Conservation (phyloP, 805 yeast species). For the Dipodascus geniculatus region DNA sequence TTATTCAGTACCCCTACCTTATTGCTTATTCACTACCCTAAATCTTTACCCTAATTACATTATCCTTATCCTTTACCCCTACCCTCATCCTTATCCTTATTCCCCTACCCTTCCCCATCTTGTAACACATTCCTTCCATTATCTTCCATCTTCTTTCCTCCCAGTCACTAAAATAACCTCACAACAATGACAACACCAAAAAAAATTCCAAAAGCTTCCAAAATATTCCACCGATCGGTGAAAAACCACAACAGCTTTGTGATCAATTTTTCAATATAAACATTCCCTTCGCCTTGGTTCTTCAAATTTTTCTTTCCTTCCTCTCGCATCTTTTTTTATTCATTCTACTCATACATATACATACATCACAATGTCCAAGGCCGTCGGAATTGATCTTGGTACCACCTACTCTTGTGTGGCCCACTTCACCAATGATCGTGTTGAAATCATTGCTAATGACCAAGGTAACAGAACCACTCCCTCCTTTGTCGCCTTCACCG, state of each 20-base stretch:
- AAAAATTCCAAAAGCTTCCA: not conserved
- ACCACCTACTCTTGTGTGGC: conserved; percentile 97
- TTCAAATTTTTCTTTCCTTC: not conserved
- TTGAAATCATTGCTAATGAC: conserved; percentile 88
- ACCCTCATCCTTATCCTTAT: not conserved
- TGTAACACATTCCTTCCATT: not conserved
- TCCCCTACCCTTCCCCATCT: not conserved
- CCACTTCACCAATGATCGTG: conserved; percentile 67
- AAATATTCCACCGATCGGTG: not conserved
- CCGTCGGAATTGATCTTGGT: conserved; percentile 79
- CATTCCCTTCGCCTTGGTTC: not conserved
- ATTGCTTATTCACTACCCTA: no score
- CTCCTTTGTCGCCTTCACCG: conserved; percentile 90
- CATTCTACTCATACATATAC: not conserved
- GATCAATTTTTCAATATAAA: not conserved
- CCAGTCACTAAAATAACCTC: no score
- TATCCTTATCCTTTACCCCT: not conserved
- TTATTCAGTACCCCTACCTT: no score
- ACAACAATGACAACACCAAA: not conserved
- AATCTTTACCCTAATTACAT: no score
- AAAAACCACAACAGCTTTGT: not conserved
- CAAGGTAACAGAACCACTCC: conserved; percentile 98
- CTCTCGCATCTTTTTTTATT: not conserved
- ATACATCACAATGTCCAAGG: conserved; percentile 33
- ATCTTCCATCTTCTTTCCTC: no score